Conservation (phyloP, 2,329 filamentous ascomycete species). For the Cordyceps farinosa region DNA sequence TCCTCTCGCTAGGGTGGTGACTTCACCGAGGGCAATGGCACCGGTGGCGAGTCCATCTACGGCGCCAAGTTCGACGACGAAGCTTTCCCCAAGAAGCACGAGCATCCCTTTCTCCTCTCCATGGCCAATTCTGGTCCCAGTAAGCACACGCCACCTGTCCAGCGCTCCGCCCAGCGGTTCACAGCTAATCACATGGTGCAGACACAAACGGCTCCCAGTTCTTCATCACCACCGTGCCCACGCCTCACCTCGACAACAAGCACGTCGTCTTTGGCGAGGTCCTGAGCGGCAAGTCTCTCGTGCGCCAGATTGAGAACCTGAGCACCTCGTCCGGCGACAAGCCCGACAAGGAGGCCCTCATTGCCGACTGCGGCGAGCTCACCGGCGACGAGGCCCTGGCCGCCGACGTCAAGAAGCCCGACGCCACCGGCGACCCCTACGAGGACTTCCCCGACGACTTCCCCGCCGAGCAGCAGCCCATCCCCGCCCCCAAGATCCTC, state of each 20-base stretch:
- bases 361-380: constrained; percentile 83
- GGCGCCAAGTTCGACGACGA: constrained; percentile 96
- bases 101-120: constrained; percentile 86
- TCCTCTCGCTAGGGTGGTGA: constrained; percentile 72
- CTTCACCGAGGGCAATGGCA: constrained; percentile 92
- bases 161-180: not conserved
- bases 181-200: constrained; percentile 16
- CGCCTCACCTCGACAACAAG: constrained; percentile 91
- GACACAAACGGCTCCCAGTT: constrained; percentile 97
- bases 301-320: constrained; percentile 86
- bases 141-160: constrained; percentile 37
- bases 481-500: constrained; percentile 65
- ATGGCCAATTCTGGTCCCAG: constrained; percentile 97
- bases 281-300: constrained; percentile 83
- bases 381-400: constrained; percentile 64
- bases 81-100: constrained; percentile 89
- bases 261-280: constrained; percentile 98
- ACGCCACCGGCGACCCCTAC: constrained; percentile 83
- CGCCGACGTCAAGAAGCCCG: constrained; percentile 65
- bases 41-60: constrained; percentile 95
- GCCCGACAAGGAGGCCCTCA: constrained; percentile 67
- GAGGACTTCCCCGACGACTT: constrained; percentile 95
- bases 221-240: constrained; percentile 95
- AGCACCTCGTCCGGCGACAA: constrained; percentile 73
- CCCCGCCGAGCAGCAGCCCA: constrained; percentile 49